Evolutionary conservation across 176 grass and related monocot species (phyloP), one percentile per base, ranked within the genome.

Genomic region (Eleusine indica): DNA sequence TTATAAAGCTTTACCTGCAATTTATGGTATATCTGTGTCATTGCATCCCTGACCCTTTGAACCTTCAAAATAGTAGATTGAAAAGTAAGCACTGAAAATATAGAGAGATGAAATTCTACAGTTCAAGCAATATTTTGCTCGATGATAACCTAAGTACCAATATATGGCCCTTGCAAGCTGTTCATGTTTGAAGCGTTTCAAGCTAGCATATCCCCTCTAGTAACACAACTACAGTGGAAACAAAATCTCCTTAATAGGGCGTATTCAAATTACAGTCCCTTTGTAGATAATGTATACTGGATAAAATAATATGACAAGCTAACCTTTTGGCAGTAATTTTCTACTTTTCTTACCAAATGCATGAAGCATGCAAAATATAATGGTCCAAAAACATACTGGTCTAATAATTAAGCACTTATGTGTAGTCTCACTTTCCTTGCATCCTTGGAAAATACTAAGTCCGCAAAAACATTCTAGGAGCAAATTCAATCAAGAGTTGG

Each of bases 1-100:
- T 73, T 40, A 9, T 10, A 69, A 68, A 76, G 62, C 69, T 46
- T 54, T 87, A 91, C 94, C 94, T 97, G 91, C 73, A 97, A 78
- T 61, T 97, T 97, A 49, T 97, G 94, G 84, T 97, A 97, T 75
- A 97, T 94, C 61, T 94, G 87, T 66, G 89, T 57, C 94, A 97
- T 97, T 84, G 89, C 94, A 88, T 93, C 91, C 82, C 91, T 97
- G 74, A 97, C 17, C 66, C 91, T 93, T 90, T 83, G 87, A 77
- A 97, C 85, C 94, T 97, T 87, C 16, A 65, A 71, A 42, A 75
- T 17, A 53, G 57, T 71, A 66, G 51, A 68, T 61, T 54, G 53
- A 82, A 29, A 89, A 53, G 22, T 40, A 70, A 82, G 56, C 12
- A 67, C 60, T 46, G 12, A 42, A 48, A 41, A 54, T 30, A 13